Base-by-base conservation (phyloP, 805 yeast genomes). In the Cyberlindnera nakhonratchasimensis region DNA sequence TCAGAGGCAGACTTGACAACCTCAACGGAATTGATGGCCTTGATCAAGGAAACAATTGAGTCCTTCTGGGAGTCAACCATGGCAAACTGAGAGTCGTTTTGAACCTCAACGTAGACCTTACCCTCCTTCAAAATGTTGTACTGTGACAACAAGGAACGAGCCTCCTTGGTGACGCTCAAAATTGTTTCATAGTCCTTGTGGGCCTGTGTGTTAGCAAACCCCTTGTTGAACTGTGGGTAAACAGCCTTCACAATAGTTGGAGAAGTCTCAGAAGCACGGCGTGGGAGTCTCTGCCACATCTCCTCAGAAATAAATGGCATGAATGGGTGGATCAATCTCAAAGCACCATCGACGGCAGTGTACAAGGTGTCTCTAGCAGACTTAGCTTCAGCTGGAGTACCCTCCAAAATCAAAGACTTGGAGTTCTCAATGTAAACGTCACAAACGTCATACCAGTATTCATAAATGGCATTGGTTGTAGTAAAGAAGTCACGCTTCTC, bases 361-460 rank as follows among this genome's bases (percentile, higher is more conserved):
- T 89, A 93, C 53, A 93, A 74, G 19, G 98, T 93, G 64, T 91
- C 95, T 70, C 83, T 86, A 14, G 98, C 99, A 41, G 96, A 86
- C 65, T 78, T 77, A 71, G 81, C 76, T 72, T 93, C 96, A 49
- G 67, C 83, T 21, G 77, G 79, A 29, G 95, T 75, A 58, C 99
- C 99, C 67, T 91, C 98, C 58, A 85, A 75, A 59, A 93, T 89
- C 66, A 91, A 77, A 47, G 80, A 78, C 75, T 93, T 93, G 54
- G 96, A 88, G 76, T 93, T 93, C 74, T 93, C 99, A 68, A 93
- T 93, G 75, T 89, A 93, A 39, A 93, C 96, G 63, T 93, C 99
- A 77, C 99, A 93, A 53, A 93, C 75, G 64, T 89, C 93, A 46
- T 84, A 74, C 99, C 99, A 93, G 78, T 84, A 93, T 69, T 82